Evolutionary conservation across 129 eudicot species (phyloP), one percentile per base, ranked within the genome.

Genomic region (Ambrosia artemisiifolia): DNA sequence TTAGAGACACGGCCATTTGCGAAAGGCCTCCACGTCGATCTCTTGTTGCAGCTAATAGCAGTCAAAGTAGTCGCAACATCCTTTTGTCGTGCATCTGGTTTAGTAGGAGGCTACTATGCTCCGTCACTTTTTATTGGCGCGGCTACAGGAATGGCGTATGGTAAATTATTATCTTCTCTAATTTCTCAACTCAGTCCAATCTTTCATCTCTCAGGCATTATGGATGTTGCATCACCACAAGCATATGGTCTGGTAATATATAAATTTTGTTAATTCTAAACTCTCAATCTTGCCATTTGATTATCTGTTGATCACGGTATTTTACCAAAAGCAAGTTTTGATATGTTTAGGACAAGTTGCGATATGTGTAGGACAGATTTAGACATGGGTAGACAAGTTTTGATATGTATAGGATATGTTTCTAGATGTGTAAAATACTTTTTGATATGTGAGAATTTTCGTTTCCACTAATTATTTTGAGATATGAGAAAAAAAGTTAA

Each of bases 121-220:
- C 96, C 98, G 1, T 92, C 98, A 24, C 85, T 92, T 60, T 92
- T 92, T 65, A 87, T 92, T 67, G 98, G 98, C 59, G 98, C 98
- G 17, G 98, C 91, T 77, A 89, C 96, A 43, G 98, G 98, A 75
- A 92, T 92, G 98, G 91, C 92, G 42, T 92, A 92, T 83, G 98
- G 98, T 47, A 92, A 92, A 78, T 53, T 87, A 73, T 75, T 89
- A 48, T 62, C 85, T 72, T 48, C 80, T 79, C 47, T 81, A 72
- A 72, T 85, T 60, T 75, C 89, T 40, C 81, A 83, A 30, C 65
- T 87, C 50, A 69, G 67, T 65, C 90, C 91, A 47, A 55, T 83
- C 32, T 80, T 91, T 75, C 88, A 85, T 71, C 77, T 87, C 24
- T 83, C 96, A 47, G 71, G 86, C 65, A 14, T 60, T 57, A 11